These are phyloP conservation scores for Lachancea sp. DNA, from an alignment of 805 yeast species.

Conservation along the genomic window DNA sequence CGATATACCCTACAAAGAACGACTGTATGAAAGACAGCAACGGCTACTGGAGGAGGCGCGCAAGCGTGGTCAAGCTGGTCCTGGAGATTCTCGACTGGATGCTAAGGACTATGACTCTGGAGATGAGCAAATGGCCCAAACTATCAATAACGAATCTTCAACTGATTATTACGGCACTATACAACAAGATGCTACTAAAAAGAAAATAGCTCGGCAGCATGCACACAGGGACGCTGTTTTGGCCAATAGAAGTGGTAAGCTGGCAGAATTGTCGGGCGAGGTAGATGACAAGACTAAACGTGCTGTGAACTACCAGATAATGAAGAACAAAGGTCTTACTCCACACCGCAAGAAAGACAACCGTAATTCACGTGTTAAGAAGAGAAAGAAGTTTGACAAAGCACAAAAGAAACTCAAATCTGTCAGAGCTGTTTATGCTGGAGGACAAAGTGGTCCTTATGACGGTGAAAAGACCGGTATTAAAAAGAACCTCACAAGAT, in stretches of 20 bases:
- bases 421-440: slow-evolving; percentile 80
- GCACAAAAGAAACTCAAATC: slow-evolving; percentile 92
- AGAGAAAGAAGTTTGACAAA: slow-evolving; percentile 92
- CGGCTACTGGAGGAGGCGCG: slow-evolving; percentile 83
- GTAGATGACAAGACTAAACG: slow-evolving; percentile 82
- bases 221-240: slow-evolving; percentile 65
- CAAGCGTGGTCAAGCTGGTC: slow-evolving; percentile 61
- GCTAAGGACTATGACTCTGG: slow-evolving; percentile 43
- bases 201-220: slow-evolving; percentile 47
- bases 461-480: slow-evolving; percentile 97
- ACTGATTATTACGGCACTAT: slow-evolving; percentile 54
- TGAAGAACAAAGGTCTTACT: slow-evolving; percentile 94
- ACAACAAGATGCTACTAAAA: slow-evolving; percentile 40
- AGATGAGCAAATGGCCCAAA: slow-evolving; percentile 40
- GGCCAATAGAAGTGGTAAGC: slow-evolving; percentile 80
- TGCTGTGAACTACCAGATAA: slow-evolving; percentile 88
- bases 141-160: slow-evolving; percentile 41
- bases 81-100: slow-evolving; percentile 52
- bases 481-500: slow-evolving; percentile 84
- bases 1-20: slow-evolving; percentile 87
- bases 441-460: slow-evolving; percentile 66
- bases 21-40: slow-evolving; percentile 85
- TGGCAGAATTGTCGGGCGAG: slow-evolving; percentile 59
- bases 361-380: slow-evolving; percentile 94
- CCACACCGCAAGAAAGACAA: slow-evolving; percentile 89